Evolutionary conservation across 305 asterid species (phyloP).

Genomic region (Plantago lanceolata): DNA sequence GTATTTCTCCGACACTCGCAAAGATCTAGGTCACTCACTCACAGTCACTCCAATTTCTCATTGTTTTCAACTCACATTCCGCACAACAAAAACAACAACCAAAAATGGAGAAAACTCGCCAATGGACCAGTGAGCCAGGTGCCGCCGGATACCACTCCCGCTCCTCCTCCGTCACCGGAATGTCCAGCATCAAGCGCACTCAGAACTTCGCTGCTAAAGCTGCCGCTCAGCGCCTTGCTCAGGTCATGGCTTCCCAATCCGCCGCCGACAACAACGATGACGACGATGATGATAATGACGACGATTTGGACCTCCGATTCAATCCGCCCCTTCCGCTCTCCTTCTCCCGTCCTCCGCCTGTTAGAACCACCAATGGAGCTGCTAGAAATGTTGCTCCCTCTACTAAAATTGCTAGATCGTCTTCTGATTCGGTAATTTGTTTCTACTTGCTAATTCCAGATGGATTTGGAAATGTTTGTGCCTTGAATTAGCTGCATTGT

Average conservation of each 20-base stretch:
- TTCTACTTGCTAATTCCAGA: conserved; percentile 8
- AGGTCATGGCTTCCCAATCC: conserved; percentile 95
- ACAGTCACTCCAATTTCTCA: conserved; percentile 24
- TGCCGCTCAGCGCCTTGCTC: conserved; percentile 97
- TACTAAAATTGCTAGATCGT: conserved; percentile 63
- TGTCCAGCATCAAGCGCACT: conserved; percentile 86
- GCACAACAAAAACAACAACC: neutral
- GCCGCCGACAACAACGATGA: conserved; percentile 52
- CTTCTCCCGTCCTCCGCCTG: conserved; percentile 51
- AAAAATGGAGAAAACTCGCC: conserved; percentile 62
- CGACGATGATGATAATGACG: conserved; percentile 50
- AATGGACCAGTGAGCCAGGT: conserved; percentile 77
- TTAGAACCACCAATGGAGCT: conserved; percentile 29
- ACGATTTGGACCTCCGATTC: conserved; percentile 64
- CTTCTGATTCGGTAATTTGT: conserved; percentile 80
- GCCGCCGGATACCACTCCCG: conserved; percentile 42
- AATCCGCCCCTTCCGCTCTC: conserved; percentile 65
- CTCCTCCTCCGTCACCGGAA: conserved; percentile 71
- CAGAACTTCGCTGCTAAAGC: conserved; percentile 97
- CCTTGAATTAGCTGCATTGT: conserved; percentile 16
- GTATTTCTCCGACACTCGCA: conserved; percentile 23
- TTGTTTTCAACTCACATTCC: conserved; percentile 27
- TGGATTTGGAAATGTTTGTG: neutral
- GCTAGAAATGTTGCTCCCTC: conserved; percentile 4
- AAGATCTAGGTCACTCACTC: neutral